A percentile compares a stretch with the other conserved stretches of the same genome.
Conservation (phyloP, 805 yeast species). For the Saturnispora ahearnii region DNA sequence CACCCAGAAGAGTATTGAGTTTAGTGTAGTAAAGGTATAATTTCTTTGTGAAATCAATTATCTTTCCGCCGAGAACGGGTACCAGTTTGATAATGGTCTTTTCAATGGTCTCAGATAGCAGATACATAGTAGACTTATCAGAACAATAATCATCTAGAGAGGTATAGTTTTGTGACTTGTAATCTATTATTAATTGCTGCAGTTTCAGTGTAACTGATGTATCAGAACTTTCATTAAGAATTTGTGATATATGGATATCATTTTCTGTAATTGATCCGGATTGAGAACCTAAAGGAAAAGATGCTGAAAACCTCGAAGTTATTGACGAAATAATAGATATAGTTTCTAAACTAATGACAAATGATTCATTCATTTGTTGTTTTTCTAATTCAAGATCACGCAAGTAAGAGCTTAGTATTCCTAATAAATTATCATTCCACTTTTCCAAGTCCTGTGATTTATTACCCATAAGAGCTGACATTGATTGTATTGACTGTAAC, state of each 20-base stretch:
- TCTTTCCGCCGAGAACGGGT: slow-evolving; percentile 21
- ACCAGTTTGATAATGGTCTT: slow-evolving; percentile 17
- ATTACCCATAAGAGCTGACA: slow-evolving; percentile 7
- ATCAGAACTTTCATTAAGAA: slow-evolving; percentile 13
- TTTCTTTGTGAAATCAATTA: slow-evolving; percentile 14
- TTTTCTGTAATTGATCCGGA: neutral
- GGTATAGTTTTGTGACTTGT: slow-evolving; percentile 13
- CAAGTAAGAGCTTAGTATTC: neutral
- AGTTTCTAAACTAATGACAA: slow-evolving; percentile 21
- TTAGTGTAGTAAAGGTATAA: slow-evolving; percentile 19
- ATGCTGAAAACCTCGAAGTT: slow-evolving; percentile 8
- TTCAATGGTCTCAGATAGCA: slow-evolving; percentile 19
- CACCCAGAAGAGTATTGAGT: slow-evolving; percentile 11
- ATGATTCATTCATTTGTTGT: slow-evolving; percentile 16
- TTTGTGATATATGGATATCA: slow-evolving; percentile 8
- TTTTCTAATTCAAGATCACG: slow-evolving; percentile 9
- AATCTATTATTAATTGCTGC: slow-evolving; percentile 19
- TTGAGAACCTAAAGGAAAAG: neutral
- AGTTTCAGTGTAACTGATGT: slow-evolving; percentile 12
- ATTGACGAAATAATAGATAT: slow-evolving; percentile 18
- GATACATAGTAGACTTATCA: slow-evolving; percentile 19
- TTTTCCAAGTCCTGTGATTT: slow-evolving; percentile 4
- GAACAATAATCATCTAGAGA: slow-evolving; percentile 17
- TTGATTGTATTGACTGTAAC: slow-evolving; percentile 9
- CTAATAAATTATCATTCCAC: slow-evolving; percentile 5